Percentiles rank a stretch among this genome's conserved stretches.
phyloP scores from a whole-genome alignment of 371 early-diverging fungal genomes.

The Sporodiniella umbellata region DNA sequence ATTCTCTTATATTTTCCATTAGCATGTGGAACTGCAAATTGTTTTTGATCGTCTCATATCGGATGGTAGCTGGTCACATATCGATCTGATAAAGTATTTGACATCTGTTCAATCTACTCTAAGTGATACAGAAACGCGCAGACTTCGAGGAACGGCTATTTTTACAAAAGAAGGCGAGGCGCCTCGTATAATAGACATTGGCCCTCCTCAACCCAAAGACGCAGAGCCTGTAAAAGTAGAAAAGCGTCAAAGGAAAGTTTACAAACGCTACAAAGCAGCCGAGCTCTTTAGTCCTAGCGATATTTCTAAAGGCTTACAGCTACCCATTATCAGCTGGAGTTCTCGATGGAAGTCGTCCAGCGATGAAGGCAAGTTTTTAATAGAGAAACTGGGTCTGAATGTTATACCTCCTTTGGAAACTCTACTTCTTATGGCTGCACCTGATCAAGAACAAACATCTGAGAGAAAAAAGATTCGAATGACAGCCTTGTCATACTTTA shows the following conservation, averaged over 20 bases:
- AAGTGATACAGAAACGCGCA: slow-evolving; percentile 54
- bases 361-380: slow-evolving; percentile 63
- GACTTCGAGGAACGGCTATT: slow-evolving; percentile 65
- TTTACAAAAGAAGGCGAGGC: slow-evolving; percentile 61
- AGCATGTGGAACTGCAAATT: slow-evolving; percentile 84
- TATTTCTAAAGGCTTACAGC: slow-evolving; percentile 51
- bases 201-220: slow-evolving; percentile 14
- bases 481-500: slow-evolving; percentile 64
- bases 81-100: slow-evolving; percentile 81
- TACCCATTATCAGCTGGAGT: slow-evolving; percentile 77
- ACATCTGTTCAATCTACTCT: slow-evolving; percentile 66
- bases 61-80: slow-evolving; percentile 85
- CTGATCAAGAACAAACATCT: slow-evolving; percentile 8
- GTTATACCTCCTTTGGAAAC: slow-evolving; percentile 51
- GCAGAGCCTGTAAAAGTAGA: slow-evolving; percentile 18
- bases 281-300: slow-evolving; percentile 75
- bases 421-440: slow-evolving; percentile 54
- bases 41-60: slow-evolving; percentile 81
- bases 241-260: slow-evolving; percentile 17
- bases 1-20: slow-evolving; percentile 1
- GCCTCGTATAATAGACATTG: slow-evolving; percentile 19
- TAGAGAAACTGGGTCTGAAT: slow-evolving; percentile 58
- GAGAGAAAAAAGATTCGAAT: slow-evolving; percentile 33
- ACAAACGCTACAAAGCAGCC: slow-evolving; percentile 59
- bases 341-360: slow-evolving; percentile 49